phyloP scores from a whole-genome alignment of 2,329 filamentous ascomycete species.

The Aspergillus unguis region DNA sequence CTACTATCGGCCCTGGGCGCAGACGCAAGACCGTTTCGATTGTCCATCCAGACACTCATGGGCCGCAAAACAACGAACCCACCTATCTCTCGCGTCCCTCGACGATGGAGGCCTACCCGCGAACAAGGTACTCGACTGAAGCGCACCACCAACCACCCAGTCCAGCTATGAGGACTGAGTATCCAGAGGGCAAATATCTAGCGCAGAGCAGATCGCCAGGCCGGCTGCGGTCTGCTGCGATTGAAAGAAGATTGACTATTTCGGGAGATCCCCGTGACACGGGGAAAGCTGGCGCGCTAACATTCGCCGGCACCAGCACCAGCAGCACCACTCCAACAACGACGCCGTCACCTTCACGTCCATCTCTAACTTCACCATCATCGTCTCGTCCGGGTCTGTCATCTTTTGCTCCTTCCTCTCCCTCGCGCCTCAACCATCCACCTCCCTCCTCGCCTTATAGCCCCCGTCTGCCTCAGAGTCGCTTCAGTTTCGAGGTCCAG shows the following conservation, averaged over 20 bases:
- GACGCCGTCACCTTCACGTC: conserved; percentile 16
- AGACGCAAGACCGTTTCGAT: conserved; percentile 22
- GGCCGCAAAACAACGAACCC: conserved; percentile 7
- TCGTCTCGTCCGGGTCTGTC: not conserved
- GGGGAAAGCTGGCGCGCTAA: conserved; percentile 26
- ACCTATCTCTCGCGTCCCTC: conserved; percentile 12
- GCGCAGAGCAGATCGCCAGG: conserved; percentile 6
- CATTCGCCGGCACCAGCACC: conserved; percentile 19
- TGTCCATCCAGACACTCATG: conserved; percentile 17
- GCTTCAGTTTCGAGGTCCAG: conserved; percentile 24
- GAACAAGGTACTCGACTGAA: not conserved
- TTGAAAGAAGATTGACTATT: conserved; percentile 13
- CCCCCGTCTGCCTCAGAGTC: conserved; percentile 22
- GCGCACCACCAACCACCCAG: not conserved
- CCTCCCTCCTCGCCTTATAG: conserved; percentile 6
- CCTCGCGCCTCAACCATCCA: conserved; percentile 7
- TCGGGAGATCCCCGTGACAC: conserved; percentile 29
- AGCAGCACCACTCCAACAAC: conserved; percentile 15
- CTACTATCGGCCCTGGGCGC: conserved; percentile 9
- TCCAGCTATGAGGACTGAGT: conserved; percentile 4
- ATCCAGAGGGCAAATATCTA: conserved; percentile 2
- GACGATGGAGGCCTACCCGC: conserved; percentile 10
- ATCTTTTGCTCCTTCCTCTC: conserved; percentile 12
- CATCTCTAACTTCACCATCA: conserved; percentile 28
- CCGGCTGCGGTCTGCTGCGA: conserved; percentile 4